phyloP scores from a whole-genome alignment of 1,139 yeast genomes.

The Suhomyces taliae region DNA sequence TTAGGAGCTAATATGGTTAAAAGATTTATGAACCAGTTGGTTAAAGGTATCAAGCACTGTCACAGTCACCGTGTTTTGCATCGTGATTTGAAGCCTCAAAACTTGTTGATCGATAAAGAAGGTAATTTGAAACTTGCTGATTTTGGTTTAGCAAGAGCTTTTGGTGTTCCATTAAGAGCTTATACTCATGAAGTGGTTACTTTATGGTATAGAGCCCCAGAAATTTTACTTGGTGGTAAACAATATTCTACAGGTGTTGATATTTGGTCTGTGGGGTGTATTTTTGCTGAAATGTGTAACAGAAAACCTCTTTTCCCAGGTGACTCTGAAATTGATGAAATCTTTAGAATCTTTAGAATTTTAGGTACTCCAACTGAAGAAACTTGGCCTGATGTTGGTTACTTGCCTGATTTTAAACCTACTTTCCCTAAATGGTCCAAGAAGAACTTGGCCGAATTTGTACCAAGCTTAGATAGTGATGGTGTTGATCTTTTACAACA shows the following conservation, averaged over 20 bases:
- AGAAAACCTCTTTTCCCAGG: constrained; percentile 96
- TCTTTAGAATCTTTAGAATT: constrained; percentile 87
- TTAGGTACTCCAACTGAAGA: constrained; percentile 95
- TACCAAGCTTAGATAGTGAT: constrained; percentile 77
- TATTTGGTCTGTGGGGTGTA: constrained; percentile 98
- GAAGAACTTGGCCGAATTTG: constrained; percentile 66
- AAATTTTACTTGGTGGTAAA: constrained; percentile 90
- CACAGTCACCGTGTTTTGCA: constrained; percentile 94
- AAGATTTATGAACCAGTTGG: constrained; percentile 88
- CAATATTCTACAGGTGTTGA: constrained; percentile 98
- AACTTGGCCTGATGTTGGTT: constrained; percentile 94
- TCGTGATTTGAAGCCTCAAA: constrained; percentile 96
- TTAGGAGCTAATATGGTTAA: constrained; percentile 89
- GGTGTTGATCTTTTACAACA: constrained; percentile 83
- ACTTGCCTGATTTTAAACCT: constrained; percentile 91
- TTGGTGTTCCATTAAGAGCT: constrained; percentile 94
- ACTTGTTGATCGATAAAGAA: constrained; percentile 87
- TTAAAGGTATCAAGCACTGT: constrained; percentile 91
- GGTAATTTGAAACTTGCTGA: constrained; percentile 96
- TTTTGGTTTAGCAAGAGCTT: constrained; percentile 95
- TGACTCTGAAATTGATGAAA: constrained; percentile 96
- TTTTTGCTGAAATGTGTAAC: constrained; percentile 97
- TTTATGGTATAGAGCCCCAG: constrained; percentile 97
- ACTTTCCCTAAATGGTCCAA: constrained; percentile 95
- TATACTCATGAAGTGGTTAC: constrained; percentile 98